A percentile compares a stretch with the other conserved stretches of the same genome.
phyloP scores from a whole-genome alignment of 257 asterid species.

The Marsdenia floribunda region DNA sequence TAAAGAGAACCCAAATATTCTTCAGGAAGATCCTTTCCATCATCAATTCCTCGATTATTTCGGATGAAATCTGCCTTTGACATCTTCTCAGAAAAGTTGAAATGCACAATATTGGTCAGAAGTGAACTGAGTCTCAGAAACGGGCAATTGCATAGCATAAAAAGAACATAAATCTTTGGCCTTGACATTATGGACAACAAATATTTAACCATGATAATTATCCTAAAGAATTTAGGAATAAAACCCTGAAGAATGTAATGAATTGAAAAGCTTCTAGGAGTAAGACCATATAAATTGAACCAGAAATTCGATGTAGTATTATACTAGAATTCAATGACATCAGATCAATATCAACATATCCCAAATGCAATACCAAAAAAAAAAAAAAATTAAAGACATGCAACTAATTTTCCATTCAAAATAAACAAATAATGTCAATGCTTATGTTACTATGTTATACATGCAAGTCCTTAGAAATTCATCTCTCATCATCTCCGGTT shows the following conservation, averaged over 20 bases:
- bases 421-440: background rate
- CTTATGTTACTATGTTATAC: background rate
- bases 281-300: background rate
- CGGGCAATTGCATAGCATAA: background rate
- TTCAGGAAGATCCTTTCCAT: constrained; percentile 90
- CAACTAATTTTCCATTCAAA: background rate
- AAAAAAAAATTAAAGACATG: background rate
- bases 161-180: background rate
- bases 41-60: constrained; percentile 95
- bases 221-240: background rate
- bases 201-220: background rate
- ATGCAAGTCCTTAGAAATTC: background rate
- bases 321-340: background rate
- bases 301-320: background rate
- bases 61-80: constrained; percentile 94
- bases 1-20: constrained; percentile 84
- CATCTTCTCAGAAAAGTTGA: constrained; percentile 60
- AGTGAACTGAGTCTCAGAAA: constrained; percentile 7
- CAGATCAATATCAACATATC: background rate
- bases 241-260: background rate
- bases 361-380: background rate
- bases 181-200: background rate
- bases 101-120: constrained; percentile 32
- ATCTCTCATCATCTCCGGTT: background rate
- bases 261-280: background rate